Conservation (phyloP, 495 filamentous ascomycete species). For the Penicillium chermesinum region DNA sequence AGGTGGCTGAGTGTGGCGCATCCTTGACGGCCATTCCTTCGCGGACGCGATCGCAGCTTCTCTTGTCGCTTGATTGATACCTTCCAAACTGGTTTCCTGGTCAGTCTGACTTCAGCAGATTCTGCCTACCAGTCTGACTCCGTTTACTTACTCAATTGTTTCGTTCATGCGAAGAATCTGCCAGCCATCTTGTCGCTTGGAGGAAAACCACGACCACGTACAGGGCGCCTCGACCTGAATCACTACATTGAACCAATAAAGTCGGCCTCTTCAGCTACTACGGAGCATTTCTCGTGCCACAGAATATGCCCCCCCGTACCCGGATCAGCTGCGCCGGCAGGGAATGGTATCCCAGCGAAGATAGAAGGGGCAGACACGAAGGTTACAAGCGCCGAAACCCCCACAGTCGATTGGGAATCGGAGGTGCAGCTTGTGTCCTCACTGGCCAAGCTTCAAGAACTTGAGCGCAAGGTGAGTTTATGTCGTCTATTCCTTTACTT, state of each 20-base stretch:
- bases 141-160: too few relatives aligned
- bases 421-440: constrained; percentile 41
- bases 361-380: not conserved
- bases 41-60: not conserved
- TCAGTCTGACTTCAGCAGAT: not conserved
- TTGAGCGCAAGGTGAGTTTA: constrained; percentile 34
- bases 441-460: constrained; percentile 39
- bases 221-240: not conserved
- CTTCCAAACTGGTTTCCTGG: too few relatives aligned
- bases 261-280: too few relatives aligned
- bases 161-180: too few relatives aligned
- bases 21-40: not conserved
- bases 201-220: too few relatives aligned
- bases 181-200: too few relatives aligned
- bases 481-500: not conserved
- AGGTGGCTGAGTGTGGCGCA: not conserved
- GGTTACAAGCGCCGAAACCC: not conserved
- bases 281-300: too few relatives aligned
- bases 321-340: not conserved
- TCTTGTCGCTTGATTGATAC: not conserved
- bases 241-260: too few relatives aligned
- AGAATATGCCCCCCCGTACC: too few relatives aligned
- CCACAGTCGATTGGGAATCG: constrained; percentile 23
- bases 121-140: not conserved
- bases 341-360: not conserved